These are phyloP conservation scores for Fistulifera pelliculosa DNA, from an alignment of 108 stramenopile species.

Conservation along the genomic window DNA sequence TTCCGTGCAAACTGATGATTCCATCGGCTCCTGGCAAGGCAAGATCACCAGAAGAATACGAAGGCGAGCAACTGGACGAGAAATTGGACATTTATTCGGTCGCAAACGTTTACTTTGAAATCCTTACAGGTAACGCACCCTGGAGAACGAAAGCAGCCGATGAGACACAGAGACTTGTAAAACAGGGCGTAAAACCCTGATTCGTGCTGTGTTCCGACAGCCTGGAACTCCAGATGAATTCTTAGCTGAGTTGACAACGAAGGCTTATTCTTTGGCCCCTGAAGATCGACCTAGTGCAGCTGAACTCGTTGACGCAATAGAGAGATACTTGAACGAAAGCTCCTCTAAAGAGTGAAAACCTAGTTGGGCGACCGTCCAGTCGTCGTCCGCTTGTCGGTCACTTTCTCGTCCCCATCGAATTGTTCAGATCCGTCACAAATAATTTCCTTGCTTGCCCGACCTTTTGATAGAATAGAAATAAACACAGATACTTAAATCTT, in stretches of 20 bases:
- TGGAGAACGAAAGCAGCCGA: conserved; percentile 1
- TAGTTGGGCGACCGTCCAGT: no score
- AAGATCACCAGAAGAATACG: conserved; percentile 71
- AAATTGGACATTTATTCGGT: conserved; percentile 70
- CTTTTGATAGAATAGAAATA: no score
- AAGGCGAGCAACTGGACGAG: conserved; percentile 37
- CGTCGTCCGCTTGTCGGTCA: no score
- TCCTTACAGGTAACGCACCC: conserved; percentile 25
- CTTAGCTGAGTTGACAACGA: conserved; percentile 4
- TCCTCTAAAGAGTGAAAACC: no score
- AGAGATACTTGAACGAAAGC: background rate
- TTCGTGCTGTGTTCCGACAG: conserved; percentile 4
- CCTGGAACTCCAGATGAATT: conserved; percentile 6
- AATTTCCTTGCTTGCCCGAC: no score
- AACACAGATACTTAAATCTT: no score
- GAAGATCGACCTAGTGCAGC: conserved; percentile 8
- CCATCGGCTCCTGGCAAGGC: conserved; percentile 62
- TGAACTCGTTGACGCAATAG: background rate
- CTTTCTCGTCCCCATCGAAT: no score
- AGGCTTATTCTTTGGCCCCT: conserved; percentile 10
- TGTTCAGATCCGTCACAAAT: no score
- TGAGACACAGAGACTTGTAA: conserved; percentile 3
- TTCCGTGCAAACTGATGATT: conserved; percentile 53
- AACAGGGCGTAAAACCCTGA: conserved; percentile 9
- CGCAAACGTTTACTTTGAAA: conserved; percentile 63